phyloP scores from a whole-genome alignment of 371 early-diverging fungal genomes.

The Mortierella sp. region DNA sequence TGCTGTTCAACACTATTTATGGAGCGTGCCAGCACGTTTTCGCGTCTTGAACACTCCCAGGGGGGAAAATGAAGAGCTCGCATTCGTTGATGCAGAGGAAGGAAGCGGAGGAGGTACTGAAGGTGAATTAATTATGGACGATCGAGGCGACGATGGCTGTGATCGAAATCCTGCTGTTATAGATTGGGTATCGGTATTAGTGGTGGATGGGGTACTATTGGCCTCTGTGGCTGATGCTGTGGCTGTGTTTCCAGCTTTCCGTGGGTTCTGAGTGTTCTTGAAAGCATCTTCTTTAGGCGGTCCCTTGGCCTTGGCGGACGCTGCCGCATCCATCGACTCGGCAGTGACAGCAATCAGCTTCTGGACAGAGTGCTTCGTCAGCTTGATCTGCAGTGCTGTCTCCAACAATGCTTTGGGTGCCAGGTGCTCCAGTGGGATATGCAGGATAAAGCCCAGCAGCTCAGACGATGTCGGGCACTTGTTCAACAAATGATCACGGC shows the following conservation, averaged over 20 bases:
- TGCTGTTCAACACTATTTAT: slow-evolving; percentile 22
- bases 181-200: neutral
- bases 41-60: slow-evolving; percentile 45
- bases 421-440: slow-evolving; percentile 84
- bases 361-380: slow-evolving; percentile 60
- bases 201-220: neutral
- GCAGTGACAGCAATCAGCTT: slow-evolving; percentile 49
- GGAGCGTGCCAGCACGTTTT: slow-evolving; percentile 43
- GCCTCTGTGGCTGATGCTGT: no score
- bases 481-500: slow-evolving; percentile 75
- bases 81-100: neutral
- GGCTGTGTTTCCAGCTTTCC: neutral
- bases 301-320: slow-evolving; percentile 17
- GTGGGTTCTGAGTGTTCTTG: slow-evolving; percentile 5
- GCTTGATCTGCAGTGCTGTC: slow-evolving; percentile 75
- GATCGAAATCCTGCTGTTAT: neutral
- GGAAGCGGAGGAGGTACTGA: neutral
- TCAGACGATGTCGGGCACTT: slow-evolving; percentile 86
- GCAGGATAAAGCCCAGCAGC: slow-evolving; percentile 81
- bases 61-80: slow-evolving; percentile 18
- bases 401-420: slow-evolving; percentile 80
- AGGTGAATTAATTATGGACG: neutral
- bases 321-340: slow-evolving; percentile 32
- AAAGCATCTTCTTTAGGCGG: neutral
- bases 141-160: neutral